Evolutionary conservation across 2,329 filamentous ascomycete species (phyloP).

Genomic region (Onygenales sp.): DNA sequence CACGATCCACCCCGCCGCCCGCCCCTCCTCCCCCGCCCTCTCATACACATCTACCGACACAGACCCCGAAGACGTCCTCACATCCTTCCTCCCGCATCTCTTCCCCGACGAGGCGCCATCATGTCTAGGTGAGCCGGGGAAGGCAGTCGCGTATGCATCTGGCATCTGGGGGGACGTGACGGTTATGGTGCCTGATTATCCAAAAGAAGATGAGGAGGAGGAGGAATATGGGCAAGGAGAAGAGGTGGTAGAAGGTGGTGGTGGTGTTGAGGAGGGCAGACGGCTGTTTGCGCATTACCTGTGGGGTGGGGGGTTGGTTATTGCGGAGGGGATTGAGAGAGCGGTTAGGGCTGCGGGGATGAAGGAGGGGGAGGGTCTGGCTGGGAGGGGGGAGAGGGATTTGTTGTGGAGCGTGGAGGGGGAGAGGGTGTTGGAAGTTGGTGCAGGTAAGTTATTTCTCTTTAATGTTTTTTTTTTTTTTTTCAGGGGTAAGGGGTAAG

Average conservation of each 20-base stretch:
- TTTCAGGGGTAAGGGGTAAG: constrained; percentile 1
- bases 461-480: constrained; percentile 3
- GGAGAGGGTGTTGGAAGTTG: constrained; percentile 47
- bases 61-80: constrained; percentile 44
- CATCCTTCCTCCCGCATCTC: constrained; percentile 42
- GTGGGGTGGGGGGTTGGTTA: constrained; percentile 45
- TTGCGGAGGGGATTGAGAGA: constrained; percentile 31
- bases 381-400: constrained; percentile 10
- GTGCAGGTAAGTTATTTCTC: constrained; percentile 45
- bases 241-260: constrained; percentile 3
- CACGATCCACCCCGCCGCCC: neutral
- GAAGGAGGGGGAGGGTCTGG: constrained; percentile 1
- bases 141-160: constrained; percentile 41
- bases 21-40: neutral
- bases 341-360: neutral
- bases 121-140: constrained; percentile 45
- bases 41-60: constrained; percentile 14
- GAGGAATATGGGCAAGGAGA: constrained; percentile 7
- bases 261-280: constrained; percentile 35
- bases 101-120: constrained; percentile 48
- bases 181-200: constrained; percentile 33
- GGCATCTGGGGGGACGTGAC: constrained; percentile 30
- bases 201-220: constrained; percentile 24
- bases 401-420: constrained; percentile 35
- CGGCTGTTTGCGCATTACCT: constrained; percentile 50